A percentile compares a stretch with the other conserved stretches of the same genome.
Conservation (phyloP, 75 land plant genomes). For the Cryptomeria japonica region DNA sequence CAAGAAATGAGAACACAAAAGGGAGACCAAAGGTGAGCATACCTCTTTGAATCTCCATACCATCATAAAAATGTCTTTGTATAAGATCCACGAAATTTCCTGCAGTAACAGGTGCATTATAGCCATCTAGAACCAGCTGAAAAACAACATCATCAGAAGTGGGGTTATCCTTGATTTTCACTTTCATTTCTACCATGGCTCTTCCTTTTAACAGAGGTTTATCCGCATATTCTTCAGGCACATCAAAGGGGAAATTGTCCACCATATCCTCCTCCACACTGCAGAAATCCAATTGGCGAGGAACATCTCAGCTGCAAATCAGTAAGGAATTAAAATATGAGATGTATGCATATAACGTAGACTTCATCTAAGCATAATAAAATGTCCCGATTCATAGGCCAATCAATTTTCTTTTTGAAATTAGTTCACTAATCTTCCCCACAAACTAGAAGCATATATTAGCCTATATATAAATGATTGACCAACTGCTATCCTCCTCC, state of each 20-base stretch:
- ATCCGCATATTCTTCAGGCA: slow-evolving; percentile 84
- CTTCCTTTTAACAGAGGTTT: slow-evolving; percentile 96
- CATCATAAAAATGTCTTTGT: slow-evolving; percentile 96
- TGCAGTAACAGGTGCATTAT: slow-evolving; percentile 97
- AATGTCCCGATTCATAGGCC: background rate
- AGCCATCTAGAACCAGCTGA: slow-evolving; percentile 89
- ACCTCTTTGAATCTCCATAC: slow-evolving; percentile 99
- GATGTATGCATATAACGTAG: slow-evolving; percentile 22
- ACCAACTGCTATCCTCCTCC: background rate
- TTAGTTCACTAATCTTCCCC: background rate
- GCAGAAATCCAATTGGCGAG: slow-evolving; percentile 95
- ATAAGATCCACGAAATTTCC: slow-evolving; percentile 96
- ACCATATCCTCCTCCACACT: slow-evolving; percentile 99
- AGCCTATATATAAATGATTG: background rate
- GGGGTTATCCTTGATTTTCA: slow-evolving; percentile 96
- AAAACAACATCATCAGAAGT: slow-evolving; percentile 73
- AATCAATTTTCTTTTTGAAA: background rate
- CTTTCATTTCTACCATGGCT: slow-evolving; percentile 97
- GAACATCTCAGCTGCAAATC: slow-evolving; percentile 97
- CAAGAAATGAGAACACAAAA: background rate
- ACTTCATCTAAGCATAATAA: background rate
- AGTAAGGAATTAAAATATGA: slow-evolving; percentile 71
- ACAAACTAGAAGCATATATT: background rate
- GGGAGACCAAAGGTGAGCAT: background rate
- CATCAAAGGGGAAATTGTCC: slow-evolving; percentile 87